A percentile compares a stretch with the other conserved stretches of the same genome.
Conservation (phyloP, 2,329 filamentous ascomycete genomes). For the Leptodontidium sp. region DNA sequence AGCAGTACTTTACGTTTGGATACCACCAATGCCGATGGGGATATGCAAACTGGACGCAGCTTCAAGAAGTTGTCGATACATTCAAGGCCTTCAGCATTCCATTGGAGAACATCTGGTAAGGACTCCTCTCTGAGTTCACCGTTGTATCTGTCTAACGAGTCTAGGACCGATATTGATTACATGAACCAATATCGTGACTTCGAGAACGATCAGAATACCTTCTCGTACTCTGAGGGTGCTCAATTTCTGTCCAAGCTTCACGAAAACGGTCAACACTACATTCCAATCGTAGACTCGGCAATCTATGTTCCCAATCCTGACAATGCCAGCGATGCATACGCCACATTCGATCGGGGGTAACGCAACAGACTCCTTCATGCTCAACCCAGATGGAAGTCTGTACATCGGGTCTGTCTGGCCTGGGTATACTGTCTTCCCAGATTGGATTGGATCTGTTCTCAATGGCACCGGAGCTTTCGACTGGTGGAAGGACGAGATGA, state of each 20-base stretch:
- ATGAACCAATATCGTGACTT: constrained; percentile 70
- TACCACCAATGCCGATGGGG: constrained; percentile 88
- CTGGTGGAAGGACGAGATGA: constrained; percentile 74
- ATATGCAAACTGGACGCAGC: constrained; percentile 74
- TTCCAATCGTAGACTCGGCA: constrained; percentile 75
- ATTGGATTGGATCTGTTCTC: constrained; percentile 70
- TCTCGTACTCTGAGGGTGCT: constrained; percentile 63
- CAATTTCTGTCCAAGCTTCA: constrained; percentile 70
- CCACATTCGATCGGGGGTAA: constrained; percentile 67
- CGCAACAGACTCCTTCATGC: constrained; percentile 60
- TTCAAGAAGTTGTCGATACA: constrained; percentile 72
- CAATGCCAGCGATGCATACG: constrained; percentile 71
- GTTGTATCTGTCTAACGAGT: constrained; percentile 43
- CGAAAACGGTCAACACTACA: constrained; percentile 66
- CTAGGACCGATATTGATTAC: constrained; percentile 72
- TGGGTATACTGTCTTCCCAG: constrained; percentile 72
- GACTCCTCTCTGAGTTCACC: constrained; percentile 46
- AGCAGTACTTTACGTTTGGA: constrained; percentile 83
- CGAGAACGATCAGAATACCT: constrained; percentile 66
- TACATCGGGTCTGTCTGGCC: constrained; percentile 77
- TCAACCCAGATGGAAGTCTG: constrained; percentile 64
- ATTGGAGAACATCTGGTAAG: constrained; percentile 75
- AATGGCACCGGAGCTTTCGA: constrained; percentile 68
- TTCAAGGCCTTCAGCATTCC: constrained; percentile 72
- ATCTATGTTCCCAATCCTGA: constrained; percentile 75